Percentiles rank a stretch among this genome's conserved stretches.
Evolutionary conservation across 169 alveolate genomes (phyloP).

Genomic region (Plasmodium blacklocki): DNA sequence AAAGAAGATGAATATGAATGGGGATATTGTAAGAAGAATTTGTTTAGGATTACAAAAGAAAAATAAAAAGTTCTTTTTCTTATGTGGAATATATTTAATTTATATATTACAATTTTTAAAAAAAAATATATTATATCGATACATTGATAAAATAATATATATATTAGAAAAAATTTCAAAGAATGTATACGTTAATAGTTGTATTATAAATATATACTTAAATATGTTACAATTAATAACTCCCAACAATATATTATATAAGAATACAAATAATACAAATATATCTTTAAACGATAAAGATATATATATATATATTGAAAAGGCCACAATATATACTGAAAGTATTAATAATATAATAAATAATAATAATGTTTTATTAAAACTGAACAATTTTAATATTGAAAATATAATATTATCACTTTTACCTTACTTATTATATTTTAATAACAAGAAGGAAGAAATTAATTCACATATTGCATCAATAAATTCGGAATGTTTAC

Average conservation of each 20-base stretch:
- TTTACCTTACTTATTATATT: constrained; percentile 60
- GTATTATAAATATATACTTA: constrained; percentile 68
- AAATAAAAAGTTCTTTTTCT: constrained; percentile 60
- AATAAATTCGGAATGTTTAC: constrained; percentile 75
- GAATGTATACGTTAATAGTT: constrained; percentile 68
- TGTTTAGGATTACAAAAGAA: constrained; percentile 17
- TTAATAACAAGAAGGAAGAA: constrained; percentile 74
- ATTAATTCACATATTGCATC: constrained; percentile 76
- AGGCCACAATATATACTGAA: constrained; percentile 77
- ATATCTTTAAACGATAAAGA: constrained; percentile 74
- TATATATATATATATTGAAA: constrained; percentile 72
- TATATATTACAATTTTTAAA: constrained; percentile 74
- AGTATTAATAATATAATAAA: constrained; percentile 75
- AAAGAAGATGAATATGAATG: constrained; percentile 3
- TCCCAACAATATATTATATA: constrained; percentile 65
- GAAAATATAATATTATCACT: constrained; percentile 73
- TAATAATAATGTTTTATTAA: constrained; percentile 61
- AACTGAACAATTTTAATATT: constrained; percentile 71
- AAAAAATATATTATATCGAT: constrained; percentile 50
- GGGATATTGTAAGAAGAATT: background rate
- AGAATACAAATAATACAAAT: constrained; percentile 73
- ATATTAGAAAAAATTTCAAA: constrained; percentile 68
- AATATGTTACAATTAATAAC: constrained; percentile 74
- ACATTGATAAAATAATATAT: constrained; percentile 68
- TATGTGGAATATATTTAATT: constrained; percentile 70